phyloP scores from a whole-genome alignment of 352 stramenopile species.

The Elongisporangium anandrum region DNA sequence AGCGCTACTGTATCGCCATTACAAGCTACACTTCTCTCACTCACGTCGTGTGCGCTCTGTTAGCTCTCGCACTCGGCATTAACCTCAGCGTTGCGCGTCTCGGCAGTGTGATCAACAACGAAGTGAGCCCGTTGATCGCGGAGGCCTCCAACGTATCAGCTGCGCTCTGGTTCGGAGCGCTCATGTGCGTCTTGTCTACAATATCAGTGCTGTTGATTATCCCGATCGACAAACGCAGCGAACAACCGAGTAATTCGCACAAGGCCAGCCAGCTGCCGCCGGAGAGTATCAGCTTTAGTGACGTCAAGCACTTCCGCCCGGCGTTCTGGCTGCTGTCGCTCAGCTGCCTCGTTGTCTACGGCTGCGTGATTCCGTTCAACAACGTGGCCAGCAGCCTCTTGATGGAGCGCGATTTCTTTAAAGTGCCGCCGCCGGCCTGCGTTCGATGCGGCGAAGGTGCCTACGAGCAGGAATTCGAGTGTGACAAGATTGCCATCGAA shows the following conservation, averaged over 20 bases:
- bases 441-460: slow-evolving; percentile 48
- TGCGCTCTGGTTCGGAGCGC: slow-evolving; percentile 84
- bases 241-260: slow-evolving; percentile 20
- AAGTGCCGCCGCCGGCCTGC: slow-evolving; percentile 45
- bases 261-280: slow-evolving; percentile 15
- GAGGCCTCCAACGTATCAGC: slow-evolving; percentile 48
- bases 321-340: slow-evolving; percentile 89
- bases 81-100: slow-evolving; percentile 89
- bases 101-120: slow-evolving; percentile 92
- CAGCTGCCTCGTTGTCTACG: slow-evolving; percentile 92
- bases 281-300: slow-evolving; percentile 61
- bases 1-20: background rate
- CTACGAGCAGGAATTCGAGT: slow-evolving; percentile 49
- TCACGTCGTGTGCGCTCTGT: background rate
- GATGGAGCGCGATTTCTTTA: slow-evolving; percentile 90
- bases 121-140: slow-evolving; percentile 80
- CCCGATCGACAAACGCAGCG: slow-evolving; percentile 71
- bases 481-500: slow-evolving; percentile 31
- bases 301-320: slow-evolving; percentile 74
- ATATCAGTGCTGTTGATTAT: slow-evolving; percentile 70
- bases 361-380: slow-evolving; percentile 93
- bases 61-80: slow-evolving; percentile 88
- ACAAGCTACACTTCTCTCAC: background rate
- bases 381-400: slow-evolving; percentile 90
- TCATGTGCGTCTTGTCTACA: slow-evolving; percentile 75